Conservation (phyloP, 805 yeast genomes). For the Starmerella khaoyaiensis region DNA sequence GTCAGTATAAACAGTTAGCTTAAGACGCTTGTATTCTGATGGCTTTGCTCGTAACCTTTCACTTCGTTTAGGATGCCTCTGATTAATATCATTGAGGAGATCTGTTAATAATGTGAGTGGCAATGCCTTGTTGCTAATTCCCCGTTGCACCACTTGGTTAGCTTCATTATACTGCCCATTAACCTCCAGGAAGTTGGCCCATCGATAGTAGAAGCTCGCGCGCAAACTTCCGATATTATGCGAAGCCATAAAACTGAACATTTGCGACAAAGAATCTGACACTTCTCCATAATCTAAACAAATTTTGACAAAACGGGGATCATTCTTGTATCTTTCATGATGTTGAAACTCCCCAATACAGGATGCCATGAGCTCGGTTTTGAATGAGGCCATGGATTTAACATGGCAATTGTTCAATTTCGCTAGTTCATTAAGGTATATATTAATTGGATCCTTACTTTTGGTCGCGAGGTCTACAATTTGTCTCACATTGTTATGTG, state of each 20-base stretch:
- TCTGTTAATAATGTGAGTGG: conserved; percentile 32
- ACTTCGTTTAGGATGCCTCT: neutral
- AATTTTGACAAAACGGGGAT: conserved; percentile 61
- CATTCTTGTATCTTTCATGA: conserved; percentile 52
- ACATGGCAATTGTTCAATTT: too few relatives aligned
- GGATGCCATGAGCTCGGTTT: neutral
- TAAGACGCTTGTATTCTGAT: neutral
- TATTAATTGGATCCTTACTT: neutral
- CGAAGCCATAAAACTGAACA: conserved; percentile 56
- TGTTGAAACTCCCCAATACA: conserved; percentile 61
- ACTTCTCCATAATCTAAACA: conserved; percentile 71
- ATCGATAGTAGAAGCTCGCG: conserved; percentile 66
- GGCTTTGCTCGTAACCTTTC: neutral
- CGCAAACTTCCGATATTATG: conserved; percentile 56
- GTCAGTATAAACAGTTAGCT: neutral
- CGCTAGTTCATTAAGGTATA: neutral
- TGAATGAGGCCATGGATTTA: too few relatives aligned
- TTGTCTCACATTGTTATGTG: too few relatives aligned
- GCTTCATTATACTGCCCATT: conserved; percentile 42
- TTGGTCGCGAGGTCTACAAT: too few relatives aligned
- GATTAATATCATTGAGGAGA: neutral
- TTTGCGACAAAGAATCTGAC: conserved; percentile 55
- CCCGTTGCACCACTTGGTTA: conserved; percentile 42
- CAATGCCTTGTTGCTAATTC: conserved; percentile 48
- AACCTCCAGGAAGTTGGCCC: conserved; percentile 50